Evolutionary conservation across 2,329 filamentous ascomycete genomes (phyloP), one percentile per base, ranked within the genome.

Genomic region (Fusarium proliferatum): DNA sequence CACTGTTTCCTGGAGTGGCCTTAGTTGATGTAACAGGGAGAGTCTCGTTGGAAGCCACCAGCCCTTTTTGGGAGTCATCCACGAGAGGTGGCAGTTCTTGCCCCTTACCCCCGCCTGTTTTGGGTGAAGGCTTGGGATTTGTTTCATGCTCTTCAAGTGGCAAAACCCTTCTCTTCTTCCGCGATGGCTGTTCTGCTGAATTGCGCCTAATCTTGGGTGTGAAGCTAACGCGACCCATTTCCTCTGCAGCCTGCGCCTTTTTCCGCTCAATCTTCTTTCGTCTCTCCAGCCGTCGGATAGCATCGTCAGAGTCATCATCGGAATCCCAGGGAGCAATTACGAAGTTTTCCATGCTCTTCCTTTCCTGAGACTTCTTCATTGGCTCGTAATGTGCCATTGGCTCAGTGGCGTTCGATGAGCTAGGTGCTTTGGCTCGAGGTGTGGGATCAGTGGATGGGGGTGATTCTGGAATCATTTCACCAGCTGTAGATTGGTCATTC

Each of bases 331-430:
- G 71, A 4, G 76, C 73, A n/a, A 81, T 74, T 0, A 65, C 41
- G 16, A 68, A 53, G 7, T 77, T 80, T 6, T 77, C 76, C 23
- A 67, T 74, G 2, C 69, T 67, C 52, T 82, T 82, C 38, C 84
- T 80, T 71, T 86, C 82, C 55, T 87, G 86, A 0, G 86, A 87
- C 55, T 84, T 80, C 48, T 81, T 80, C 84, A 86, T 84, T 2
- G 84, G 82, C 67, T 85, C 85, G 63, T 87, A 88, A 26, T 83
- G 80, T 8, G 79, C 79, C 48, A 84, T 80, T 1, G 84, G 85
- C n/a, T 79, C 79, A 26, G 72, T 78, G 7, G 62, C 72, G 15
- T 69, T 69, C 5, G 73, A 74, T 6, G 74, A 76, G 48, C 69
- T 78, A 10, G 75, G 70, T 30, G 69, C 60, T 45, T 76, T 73